Evolutionary conservation across 306 rosid genomes (phyloP), one percentile per base, ranked within the genome.

Genomic region (Malus sieversii): DNA sequence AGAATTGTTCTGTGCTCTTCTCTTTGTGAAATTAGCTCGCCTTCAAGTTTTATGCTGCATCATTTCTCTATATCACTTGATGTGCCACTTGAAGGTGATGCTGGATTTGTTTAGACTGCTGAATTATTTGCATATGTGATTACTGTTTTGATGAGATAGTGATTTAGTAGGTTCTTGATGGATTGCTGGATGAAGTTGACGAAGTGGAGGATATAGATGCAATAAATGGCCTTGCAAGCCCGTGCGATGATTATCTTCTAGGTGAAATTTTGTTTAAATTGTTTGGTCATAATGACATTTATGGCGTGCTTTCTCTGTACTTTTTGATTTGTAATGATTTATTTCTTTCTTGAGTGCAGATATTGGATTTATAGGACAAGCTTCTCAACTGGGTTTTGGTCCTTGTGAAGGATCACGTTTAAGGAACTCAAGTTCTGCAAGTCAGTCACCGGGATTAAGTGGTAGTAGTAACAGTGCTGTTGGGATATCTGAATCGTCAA

Each of bases 111-210:
- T 45, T 33, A 27, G 63, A 29, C 61, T 42, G 12, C 60, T 68
- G 35, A 66, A 20, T 69, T 5, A 19, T 45, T 66, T 73, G 45
- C 73, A 23, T 71, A 40, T 61, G 72, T 72, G 80, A 70, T 67
- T 76, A 72, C 68, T 81, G 70, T 32, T 79, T 68, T 78, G 66
- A 86, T 81, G 69, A 74, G 75, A 73, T 79, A 65, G n/a, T 67
- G 74, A 83, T 82, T 72, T 87, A 68, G 80, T 79, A 96, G 99
- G 99, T 78, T 79, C 93, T 90, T 79, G 98, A 92, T 76, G 92
- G 88, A 80, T 88, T 96, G 78, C 91, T 96, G 84, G 93, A 87
- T 85, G 97, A 88, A 85, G 85, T 89, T 38, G 87, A 88, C 40
- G 91, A 90, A 79, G 92, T 90, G 45, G 87, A 78, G 73, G 92